Percentiles rank a stretch among this genome's conserved stretches.
These are phyloP conservation scores for Boehmeria nivea DNA, from an alignment of 306 rosid species.

Conservation along the genomic window DNA sequence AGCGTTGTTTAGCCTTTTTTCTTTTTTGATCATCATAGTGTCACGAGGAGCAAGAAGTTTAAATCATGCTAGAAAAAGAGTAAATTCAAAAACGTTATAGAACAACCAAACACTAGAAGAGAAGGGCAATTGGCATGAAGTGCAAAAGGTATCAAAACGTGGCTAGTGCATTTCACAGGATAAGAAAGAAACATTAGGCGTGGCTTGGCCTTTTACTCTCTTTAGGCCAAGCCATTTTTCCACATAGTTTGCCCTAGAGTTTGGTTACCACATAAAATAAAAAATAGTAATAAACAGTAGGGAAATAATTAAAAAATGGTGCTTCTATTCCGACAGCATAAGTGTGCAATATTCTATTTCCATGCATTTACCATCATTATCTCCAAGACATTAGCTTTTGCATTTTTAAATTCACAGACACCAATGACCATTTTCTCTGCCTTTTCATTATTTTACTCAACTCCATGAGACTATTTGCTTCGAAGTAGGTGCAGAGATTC, in stretches of 20 bases:
- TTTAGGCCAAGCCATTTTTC: background rate
- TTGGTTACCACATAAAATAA: background rate
- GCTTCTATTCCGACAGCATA: constrained; percentile 65
- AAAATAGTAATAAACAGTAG: background rate
- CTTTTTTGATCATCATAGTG: background rate
- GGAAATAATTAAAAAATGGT: constrained; percentile 17
- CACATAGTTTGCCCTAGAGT: background rate
- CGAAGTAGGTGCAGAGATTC: constrained; percentile 44
- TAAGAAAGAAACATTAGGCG: no score
- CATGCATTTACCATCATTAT: constrained; percentile 15
- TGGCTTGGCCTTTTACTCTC: no score
- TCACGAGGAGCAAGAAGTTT: no score
- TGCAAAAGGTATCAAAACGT: no score
- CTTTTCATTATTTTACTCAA: constrained; percentile 25
- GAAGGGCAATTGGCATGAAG: no score
- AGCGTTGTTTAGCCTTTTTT: background rate
- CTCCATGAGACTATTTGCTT: constrained; percentile 16
- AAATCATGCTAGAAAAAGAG: background rate
- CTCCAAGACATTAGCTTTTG: constrained; percentile 14
- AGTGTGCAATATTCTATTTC: constrained; percentile 23
- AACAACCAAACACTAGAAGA: no score
- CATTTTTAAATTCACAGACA: background rate
- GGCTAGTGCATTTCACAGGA: no score
- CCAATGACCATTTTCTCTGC: background rate
- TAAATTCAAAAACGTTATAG: background rate